A percentile compares a stretch with the other conserved stretches of the same genome.
phyloP scores from a whole-genome alignment of 192 early-diverging fungal genomes.

The Physocladia obscura region DNA sequence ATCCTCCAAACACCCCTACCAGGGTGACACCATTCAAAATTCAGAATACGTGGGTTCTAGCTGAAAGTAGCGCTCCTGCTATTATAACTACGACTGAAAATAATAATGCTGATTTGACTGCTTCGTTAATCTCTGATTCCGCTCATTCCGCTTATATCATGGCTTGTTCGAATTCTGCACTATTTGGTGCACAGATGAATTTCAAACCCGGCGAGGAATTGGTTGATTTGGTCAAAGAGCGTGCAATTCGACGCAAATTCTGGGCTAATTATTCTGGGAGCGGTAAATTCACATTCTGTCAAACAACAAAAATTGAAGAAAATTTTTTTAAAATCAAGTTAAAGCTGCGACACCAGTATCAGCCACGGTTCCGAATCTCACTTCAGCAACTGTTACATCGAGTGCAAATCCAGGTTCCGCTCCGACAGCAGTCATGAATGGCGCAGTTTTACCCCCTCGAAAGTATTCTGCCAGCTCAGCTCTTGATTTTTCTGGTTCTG shows the following conservation, averaged over 20 bases:
- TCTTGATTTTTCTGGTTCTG: neutral
- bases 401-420: neutral
- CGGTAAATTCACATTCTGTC: too few relatives aligned
- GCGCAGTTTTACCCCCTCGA: neutral
- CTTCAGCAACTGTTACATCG: neutral
- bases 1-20: neutral
- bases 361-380: neutral
- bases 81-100: neutral
- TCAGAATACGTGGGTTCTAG: constrained; percentile 8
- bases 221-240: neutral
- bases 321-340: too few relatives aligned
- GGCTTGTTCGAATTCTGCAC: neutral
- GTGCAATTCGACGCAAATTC: neutral
- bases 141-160: too few relatives aligned
- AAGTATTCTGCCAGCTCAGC: neutral
- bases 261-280: constrained; percentile 5
- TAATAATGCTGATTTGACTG: neutral
- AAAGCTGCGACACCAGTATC: neutral
- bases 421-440: too few relatives aligned
- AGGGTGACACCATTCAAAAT: constrained; percentile 2
- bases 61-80: neutral
- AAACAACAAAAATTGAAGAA: too few relatives aligned
- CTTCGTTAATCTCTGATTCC: too few relatives aligned
- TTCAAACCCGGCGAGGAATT: constrained; percentile 1
- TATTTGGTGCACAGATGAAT: constrained; percentile 15